A percentile compares a stretch with the other conserved stretches of the same genome.
Conservation (phyloP, 306 rosid species). For the Delonix regia region DNA sequence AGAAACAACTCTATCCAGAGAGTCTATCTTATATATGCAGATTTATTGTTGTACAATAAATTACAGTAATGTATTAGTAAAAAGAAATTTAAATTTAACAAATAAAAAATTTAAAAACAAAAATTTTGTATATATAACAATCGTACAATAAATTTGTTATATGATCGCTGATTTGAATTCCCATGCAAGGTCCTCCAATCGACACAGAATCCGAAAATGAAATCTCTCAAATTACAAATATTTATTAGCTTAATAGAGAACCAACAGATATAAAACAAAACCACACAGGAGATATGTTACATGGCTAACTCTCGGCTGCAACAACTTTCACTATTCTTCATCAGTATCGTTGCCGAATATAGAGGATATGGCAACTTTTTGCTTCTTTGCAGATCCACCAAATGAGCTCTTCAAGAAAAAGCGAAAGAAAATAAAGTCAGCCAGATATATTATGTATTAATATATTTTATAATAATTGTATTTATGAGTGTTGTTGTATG, state of each 20-base stretch:
- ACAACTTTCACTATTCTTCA: slow-evolving; percentile 52
- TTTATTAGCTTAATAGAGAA: neutral
- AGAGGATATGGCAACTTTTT: slow-evolving; percentile 55
- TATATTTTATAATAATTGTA: too few relatives aligned
- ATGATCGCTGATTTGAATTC: too few relatives aligned
- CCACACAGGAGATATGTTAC: slow-evolving; percentile 16
- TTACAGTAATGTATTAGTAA: too few relatives aligned
- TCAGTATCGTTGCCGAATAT: slow-evolving; percentile 72
- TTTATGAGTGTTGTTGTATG: too few relatives aligned
- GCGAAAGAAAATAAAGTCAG: neutral
- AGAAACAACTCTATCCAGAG: neutral
- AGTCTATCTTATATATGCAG: too few relatives aligned
- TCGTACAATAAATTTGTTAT: too few relatives aligned
- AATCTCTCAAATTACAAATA: neutral
- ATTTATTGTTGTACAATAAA: too few relatives aligned
- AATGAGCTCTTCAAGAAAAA: slow-evolving; percentile 47
- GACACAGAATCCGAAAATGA: slow-evolving; percentile 3
- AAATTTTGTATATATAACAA: too few relatives aligned
- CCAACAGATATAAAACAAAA: slow-evolving; percentile 22
- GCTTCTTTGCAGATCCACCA: slow-evolving; percentile 64
- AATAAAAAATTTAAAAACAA: too few relatives aligned
- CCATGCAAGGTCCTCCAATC: slow-evolving; percentile 20
- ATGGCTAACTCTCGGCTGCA: slow-evolving; percentile 26
- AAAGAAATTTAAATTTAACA: too few relatives aligned
- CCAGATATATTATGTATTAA: neutral